Conservation (phyloP, 257 asterid genomes). For the Solanum bulbocastanum region DNA sequence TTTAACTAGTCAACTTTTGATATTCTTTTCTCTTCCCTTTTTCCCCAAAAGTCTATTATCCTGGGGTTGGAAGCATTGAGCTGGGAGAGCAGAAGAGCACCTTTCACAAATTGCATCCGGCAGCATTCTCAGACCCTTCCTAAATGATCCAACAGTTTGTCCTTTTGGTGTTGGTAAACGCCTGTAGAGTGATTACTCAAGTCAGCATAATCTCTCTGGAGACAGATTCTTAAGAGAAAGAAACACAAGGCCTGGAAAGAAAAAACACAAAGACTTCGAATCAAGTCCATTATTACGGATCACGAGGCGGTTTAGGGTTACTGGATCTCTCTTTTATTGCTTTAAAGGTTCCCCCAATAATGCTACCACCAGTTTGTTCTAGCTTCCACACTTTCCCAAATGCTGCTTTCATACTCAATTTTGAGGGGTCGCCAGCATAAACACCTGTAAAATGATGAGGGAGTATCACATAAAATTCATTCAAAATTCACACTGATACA, state of each 20-base stretch:
- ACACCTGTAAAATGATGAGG: slow-evolving; percentile 43
- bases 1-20: neutral
- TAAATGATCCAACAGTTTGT: slow-evolving; percentile 95
- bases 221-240: slow-evolving; percentile 1
- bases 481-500: neutral
- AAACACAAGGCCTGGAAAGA: slow-evolving; percentile 8
- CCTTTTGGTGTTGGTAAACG: slow-evolving; percentile 92
- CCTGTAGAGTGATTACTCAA: slow-evolving; percentile 32
- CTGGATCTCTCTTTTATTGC: slow-evolving; percentile 57
- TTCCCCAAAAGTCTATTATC: neutral
- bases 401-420: slow-evolving; percentile 95
- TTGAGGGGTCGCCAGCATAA: slow-evolving; percentile 97
- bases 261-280: neutral
- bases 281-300: slow-evolving; percentile 54
- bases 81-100: slow-evolving; percentile 15
- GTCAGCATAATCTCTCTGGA: slow-evolving; percentile 7
- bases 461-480: neutral
- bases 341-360: slow-evolving; percentile 84
- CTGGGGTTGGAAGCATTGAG: neutral
- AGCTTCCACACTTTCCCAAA: slow-evolving; percentile 97
- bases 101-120: slow-evolving; percentile 77
- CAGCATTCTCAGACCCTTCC: slow-evolving; percentile 64
- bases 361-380: slow-evolving; percentile 91
- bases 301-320: slow-evolving; percentile 52
- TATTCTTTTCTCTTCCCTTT: neutral